These are phyloP conservation scores for Chlorella sp. DNA, from an alignment of 139 green algal species.

Conservation along the genomic window DNA sequence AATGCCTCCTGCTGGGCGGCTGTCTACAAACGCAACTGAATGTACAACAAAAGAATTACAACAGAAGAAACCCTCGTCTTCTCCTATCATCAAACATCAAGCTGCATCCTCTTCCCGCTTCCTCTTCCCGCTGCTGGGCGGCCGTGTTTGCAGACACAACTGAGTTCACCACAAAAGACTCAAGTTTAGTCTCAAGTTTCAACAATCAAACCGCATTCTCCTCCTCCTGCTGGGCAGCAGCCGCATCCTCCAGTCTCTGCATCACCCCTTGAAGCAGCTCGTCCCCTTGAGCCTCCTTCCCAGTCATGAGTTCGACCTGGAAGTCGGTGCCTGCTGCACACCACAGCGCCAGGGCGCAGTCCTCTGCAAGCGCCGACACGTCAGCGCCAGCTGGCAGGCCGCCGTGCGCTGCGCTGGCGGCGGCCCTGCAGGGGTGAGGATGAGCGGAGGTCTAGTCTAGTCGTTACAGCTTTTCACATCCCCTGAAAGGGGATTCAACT, in stretches of 20 bases:
- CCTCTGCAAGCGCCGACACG: not conserved
- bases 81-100: no score
- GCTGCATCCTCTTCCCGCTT: no score
- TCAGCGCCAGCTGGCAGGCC: not conserved
- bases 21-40: no score
- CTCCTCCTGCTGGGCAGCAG: not conserved
- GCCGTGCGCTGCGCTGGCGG: not conserved
- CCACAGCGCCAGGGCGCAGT: slow-evolving; percentile 18
- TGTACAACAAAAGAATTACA: no score
- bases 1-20: no score
- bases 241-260: slow-evolving; percentile 6
- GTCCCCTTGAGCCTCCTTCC: not conserved
- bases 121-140: no score
- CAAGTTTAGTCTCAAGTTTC: not conserved
- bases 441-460: not conserved
- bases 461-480: no score
- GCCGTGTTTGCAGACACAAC: no score
- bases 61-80: no score
- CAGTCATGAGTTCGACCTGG: slow-evolving; percentile 3
- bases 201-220: not conserved
- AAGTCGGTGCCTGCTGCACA: slow-evolving; percentile 2
- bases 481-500: no score
- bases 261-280: slow-evolving; percentile 24
- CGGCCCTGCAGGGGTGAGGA: not conserved
- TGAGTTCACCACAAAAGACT: no score